Conservation (phyloP, 768 basidiomycete species). For the Agaricus bisporus region DNA sequence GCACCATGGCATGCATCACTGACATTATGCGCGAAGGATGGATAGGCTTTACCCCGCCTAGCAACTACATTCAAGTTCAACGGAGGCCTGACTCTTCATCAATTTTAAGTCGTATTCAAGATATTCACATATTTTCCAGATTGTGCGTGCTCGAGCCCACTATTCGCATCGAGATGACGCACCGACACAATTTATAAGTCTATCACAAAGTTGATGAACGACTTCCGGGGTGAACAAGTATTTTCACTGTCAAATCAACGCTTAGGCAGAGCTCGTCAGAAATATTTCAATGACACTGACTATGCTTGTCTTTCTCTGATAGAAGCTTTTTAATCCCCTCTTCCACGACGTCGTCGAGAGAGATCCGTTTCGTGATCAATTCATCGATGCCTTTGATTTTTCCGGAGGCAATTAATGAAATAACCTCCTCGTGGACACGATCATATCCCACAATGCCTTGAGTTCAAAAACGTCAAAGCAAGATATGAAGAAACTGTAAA, state of each 20-base stretch:
- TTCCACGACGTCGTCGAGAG: conserved; percentile 35
- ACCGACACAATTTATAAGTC: not conserved
- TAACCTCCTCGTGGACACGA: conserved; percentile 30
- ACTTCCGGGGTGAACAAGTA: conserved; percentile 25
- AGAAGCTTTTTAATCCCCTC: conserved; percentile 35
- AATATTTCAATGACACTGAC: conserved; percentile 18
- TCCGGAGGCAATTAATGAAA: conserved; percentile 32
- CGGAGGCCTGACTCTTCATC: no score
- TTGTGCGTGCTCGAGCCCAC: no score
- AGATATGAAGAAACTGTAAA: not conserved
- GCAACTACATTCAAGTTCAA: no score
- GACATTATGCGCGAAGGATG: no score
- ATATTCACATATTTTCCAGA: no score
- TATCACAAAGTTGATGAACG: not conserved
- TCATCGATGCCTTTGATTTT: conserved; percentile 32
- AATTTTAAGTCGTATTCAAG: no score
- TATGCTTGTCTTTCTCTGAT: conserved; percentile 34
- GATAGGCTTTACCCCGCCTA: no score
- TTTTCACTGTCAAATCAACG: conserved; percentile 25
- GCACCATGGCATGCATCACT: no score
- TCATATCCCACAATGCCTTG: conserved; percentile 33
- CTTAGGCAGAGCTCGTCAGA: not conserved
- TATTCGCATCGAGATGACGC: not conserved
- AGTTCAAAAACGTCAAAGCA: not conserved
- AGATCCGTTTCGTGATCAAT: conserved; percentile 36